Conservation (phyloP, 495 filamentous ascomycete species). For the Podospora pseudocomata region DNA sequence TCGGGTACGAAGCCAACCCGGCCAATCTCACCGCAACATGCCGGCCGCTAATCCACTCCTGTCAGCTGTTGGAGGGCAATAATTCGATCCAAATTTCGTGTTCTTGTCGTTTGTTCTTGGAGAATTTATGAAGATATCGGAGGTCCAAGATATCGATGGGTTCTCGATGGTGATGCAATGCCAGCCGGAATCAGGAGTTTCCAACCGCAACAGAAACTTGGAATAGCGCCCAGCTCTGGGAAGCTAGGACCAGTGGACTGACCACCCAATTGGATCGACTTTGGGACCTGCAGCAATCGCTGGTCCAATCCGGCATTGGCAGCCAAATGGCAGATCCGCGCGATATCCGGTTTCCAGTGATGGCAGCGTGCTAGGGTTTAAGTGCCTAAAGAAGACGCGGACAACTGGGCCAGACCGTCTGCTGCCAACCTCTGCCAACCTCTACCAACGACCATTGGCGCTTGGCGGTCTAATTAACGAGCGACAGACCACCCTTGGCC, state of each 20-base stretch:
- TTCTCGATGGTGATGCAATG: conserved; percentile 1
- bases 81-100: conserved; percentile 3
- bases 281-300: background rate
- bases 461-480: conserved; percentile 10
- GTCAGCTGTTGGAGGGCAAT: background rate
- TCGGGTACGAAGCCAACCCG: background rate
- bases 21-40: background rate
- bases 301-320: background rate
- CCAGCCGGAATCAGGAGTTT: background rate
- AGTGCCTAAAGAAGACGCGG: background rate
- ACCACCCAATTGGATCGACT: conserved; percentile 1
- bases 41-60: background rate
- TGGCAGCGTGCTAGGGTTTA: background rate
- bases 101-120: background rate
- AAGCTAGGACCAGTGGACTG: background rate
- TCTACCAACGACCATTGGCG: conserved; percentile 9
- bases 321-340: background rate
- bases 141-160: background rate
- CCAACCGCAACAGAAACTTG: background rate
- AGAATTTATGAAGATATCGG: background rate
- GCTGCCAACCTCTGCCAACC: too few species aligned
- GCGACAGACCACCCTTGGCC: conserved; percentile 17
- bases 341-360: conserved; percentile 1
- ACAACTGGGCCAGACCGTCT: conserved; percentile 7
- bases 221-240: background rate